phyloP scores from a whole-genome alignment of 495 filamentous ascomycete species.

The Aspergillus bridgeri region DNA sequence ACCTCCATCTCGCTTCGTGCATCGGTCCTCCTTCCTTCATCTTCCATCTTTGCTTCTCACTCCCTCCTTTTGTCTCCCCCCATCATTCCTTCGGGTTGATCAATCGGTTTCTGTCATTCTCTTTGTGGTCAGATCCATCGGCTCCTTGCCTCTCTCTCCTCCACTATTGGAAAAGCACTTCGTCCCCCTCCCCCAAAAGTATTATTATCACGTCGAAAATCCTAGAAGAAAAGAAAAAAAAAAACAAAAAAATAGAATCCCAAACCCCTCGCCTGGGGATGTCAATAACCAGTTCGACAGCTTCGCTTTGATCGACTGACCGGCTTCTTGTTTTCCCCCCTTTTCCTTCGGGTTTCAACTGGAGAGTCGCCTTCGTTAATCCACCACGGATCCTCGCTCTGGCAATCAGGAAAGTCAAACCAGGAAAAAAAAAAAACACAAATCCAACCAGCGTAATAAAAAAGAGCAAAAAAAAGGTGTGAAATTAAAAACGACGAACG shows the following conservation, averaged over 20 bases:
- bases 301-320: slow-evolving; percentile 12
- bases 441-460: too few species aligned
- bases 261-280: not conserved
- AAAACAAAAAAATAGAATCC: not conserved
- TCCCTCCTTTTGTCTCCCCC: slow-evolving; percentile 28
- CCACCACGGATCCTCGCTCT: not conserved
- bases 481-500: not conserved
- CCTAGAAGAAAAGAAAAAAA: slow-evolving; percentile 6
- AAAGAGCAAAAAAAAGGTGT: not conserved
- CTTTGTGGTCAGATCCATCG: slow-evolving; percentile 30
- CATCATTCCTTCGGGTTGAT: slow-evolving; percentile 43
- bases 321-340: slow-evolving; percentile 18
- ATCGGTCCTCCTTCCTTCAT: slow-evolving; percentile 17
- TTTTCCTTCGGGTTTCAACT: slow-evolving; percentile 7
- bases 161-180: not conserved
- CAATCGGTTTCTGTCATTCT: slow-evolving; percentile 41
- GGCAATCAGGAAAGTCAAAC: not conserved
- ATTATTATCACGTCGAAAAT: too few species aligned
- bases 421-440: too few species aligned
- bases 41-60: slow-evolving; percentile 27
- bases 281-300: slow-evolving; percentile 15
- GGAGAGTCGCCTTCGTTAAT: slow-evolving; percentile 9
- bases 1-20: slow-evolving; percentile 35
- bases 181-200: not conserved
- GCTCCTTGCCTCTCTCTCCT: slow-evolving; percentile 11